Conservation (phyloP, 768 basidiomycete species). For the Gyrodon lividus region DNA sequence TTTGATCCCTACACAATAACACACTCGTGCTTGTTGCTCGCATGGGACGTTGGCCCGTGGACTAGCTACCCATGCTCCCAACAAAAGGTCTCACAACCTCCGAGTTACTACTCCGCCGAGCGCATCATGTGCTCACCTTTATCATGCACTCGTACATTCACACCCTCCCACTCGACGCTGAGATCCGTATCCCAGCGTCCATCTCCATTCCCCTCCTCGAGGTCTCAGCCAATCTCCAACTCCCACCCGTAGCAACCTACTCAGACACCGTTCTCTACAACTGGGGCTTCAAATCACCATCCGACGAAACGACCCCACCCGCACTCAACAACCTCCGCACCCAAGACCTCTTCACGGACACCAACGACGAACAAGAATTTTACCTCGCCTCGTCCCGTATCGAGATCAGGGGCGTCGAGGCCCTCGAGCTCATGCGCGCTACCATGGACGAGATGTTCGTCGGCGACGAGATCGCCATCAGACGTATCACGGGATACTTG, state of each 20-base stretch:
- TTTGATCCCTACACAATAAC: background rate
- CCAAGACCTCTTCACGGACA: slow-evolving; percentile 73
- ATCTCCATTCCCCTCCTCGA: slow-evolving; percentile 75
- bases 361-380: slow-evolving; percentile 81
- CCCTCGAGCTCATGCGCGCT: slow-evolving; percentile 79
- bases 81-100: slow-evolving; percentile 47
- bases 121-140: slow-evolving; percentile 71
- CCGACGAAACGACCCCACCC: slow-evolving; percentile 30
- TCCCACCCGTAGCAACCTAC: slow-evolving; percentile 89
- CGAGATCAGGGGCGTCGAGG: slow-evolving; percentile 82
- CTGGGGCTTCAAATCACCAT: slow-evolving; percentile 46
- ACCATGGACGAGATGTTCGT: slow-evolving; percentile 90
- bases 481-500: slow-evolving; percentile 66
- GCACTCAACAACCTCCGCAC: slow-evolving; percentile 60
- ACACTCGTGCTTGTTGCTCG: slow-evolving; percentile 1
- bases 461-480: slow-evolving; percentile 60
- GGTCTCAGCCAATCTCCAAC: slow-evolving; percentile 64
- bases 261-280: slow-evolving; percentile 93
- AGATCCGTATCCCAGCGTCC: slow-evolving; percentile 64
- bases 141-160: slow-evolving; percentile 81
- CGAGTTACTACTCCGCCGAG: slow-evolving; percentile 60
- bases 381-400: slow-evolving; percentile 84
- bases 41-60: background rate
- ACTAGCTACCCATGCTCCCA: slow-evolving; percentile 54
- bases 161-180: slow-evolving; percentile 46